Evolutionary conservation across 2,329 filamentous ascomycete genomes (phyloP).

Genomic region (Trichoderma polysporum): DNA sequence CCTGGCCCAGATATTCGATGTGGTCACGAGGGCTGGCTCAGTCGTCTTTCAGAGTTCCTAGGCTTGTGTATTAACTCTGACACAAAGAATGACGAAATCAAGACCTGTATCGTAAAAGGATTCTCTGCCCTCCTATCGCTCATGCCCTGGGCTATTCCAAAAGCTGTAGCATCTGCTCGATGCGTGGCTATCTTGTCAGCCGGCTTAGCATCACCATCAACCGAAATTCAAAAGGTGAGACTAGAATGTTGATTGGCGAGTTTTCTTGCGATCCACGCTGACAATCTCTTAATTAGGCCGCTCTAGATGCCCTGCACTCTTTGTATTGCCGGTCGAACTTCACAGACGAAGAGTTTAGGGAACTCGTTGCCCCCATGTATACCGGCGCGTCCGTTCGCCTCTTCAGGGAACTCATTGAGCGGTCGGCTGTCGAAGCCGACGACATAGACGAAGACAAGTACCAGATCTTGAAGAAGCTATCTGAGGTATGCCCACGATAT

Average conservation of each 20-base stretch:
- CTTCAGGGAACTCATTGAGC: slow-evolving; percentile 72
- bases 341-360: slow-evolving; percentile 73
- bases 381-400: slow-evolving; percentile 68
- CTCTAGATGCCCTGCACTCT: slow-evolving; percentile 79
- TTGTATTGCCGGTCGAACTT: slow-evolving; percentile 75
- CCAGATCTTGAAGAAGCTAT: slow-evolving; percentile 87
- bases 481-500: slow-evolving; percentile 62
- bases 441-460: slow-evolving; percentile 92
- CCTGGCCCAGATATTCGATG: slow-evolving; percentile 67
- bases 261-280: slow-evolving; percentile 20
- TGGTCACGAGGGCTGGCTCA: slow-evolving; percentile 84
- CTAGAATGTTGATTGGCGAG: not conserved
- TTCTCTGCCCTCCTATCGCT: slow-evolving; percentile 75
- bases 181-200: slow-evolving; percentile 70
- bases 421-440: slow-evolving; percentile 75
- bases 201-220: slow-evolving; percentile 67
- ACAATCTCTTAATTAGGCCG: slow-evolving; percentile 53
- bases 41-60: slow-evolving; percentile 72
- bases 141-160: slow-evolving; percentile 84
- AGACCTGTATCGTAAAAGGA: slow-evolving; percentile 70
- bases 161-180: slow-evolving; percentile 70
- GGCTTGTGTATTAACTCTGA: slow-evolving; percentile 68
- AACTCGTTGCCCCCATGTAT: slow-evolving; percentile 78
- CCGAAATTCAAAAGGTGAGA: slow-evolving; percentile 69
- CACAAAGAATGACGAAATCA: slow-evolving; percentile 64